phyloP scores from a whole-genome alignment of 768 basidiomycete genomes.

The Rhodotorula diobovata region DNA sequence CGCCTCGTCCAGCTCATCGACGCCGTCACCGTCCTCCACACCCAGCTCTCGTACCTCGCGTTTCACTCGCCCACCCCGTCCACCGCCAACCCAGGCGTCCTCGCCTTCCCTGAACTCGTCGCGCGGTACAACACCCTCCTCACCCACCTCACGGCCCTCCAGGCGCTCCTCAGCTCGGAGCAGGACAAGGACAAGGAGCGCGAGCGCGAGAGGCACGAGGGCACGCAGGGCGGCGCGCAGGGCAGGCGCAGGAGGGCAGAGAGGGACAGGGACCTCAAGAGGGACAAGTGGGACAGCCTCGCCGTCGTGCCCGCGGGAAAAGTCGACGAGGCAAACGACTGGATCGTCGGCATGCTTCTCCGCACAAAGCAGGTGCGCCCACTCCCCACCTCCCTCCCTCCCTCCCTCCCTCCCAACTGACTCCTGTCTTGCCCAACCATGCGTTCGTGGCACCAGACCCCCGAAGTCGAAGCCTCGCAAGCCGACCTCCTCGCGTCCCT shows the following conservation, averaged over 20 bases:
- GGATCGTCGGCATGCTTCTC: slow-evolving; percentile 33
- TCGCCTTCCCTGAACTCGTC: slow-evolving; percentile 26
- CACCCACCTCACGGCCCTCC: slow-evolving; percentile 14
- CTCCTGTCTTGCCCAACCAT: not conserved
- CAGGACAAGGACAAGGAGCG: slow-evolving; percentile 12
- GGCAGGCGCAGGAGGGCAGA: slow-evolving; percentile 4
- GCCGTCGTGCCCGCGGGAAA: slow-evolving; percentile 16
- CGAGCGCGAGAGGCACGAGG: slow-evolving; percentile 9
- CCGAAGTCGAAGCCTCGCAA: slow-evolving; percentile 27
- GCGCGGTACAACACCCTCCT: slow-evolving; percentile 23
- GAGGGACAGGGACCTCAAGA: slow-evolving; percentile 13
- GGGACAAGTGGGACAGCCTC: slow-evolving; percentile 28
- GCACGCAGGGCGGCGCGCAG: not conserved
- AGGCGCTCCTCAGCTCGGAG: slow-evolving; percentile 2
- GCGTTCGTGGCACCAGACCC: slow-evolving; percentile 7
- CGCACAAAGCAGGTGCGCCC: slow-evolving; percentile 33
- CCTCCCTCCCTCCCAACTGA: not conserved
- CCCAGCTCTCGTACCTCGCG: slow-evolving; percentile 24
- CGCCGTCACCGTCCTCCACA: slow-evolving; percentile 20
- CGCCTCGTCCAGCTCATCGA: slow-evolving; percentile 36
- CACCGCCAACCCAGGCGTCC: slow-evolving; percentile 11
- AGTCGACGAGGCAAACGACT: slow-evolving; percentile 37
- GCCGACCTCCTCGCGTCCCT: slow-evolving; percentile 8
- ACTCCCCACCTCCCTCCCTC: no score
- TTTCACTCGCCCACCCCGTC: slow-evolving; percentile 13